Evolutionary conservation across 352 stramenopile species (phyloP), one percentile per base, ranked within the genome.

Genomic region (Phytopythium litorale): DNA sequence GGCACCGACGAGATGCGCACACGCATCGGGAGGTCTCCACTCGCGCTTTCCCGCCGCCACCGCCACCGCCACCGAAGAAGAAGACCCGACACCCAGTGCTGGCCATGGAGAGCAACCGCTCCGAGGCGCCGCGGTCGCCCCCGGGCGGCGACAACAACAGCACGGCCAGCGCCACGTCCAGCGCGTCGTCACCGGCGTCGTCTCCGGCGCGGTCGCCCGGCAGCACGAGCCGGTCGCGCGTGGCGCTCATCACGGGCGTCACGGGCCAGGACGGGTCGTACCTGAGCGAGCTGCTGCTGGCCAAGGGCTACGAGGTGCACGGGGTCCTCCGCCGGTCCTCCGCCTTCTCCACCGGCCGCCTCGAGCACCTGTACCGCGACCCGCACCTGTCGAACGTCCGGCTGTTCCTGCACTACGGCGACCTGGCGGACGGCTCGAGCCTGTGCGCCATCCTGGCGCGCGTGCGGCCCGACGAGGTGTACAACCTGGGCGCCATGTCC

Each of bases 221-320:
- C 21, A n/a, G 21, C 45, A 52, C 15, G 12, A 33, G 61, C 7
- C 37, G 42, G 12, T 65, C 72, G 51, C 74, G 69, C 0, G 82
- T 94, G 32, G 96, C 96, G 37, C 78, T 99, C 19, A 98, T 99
- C 72, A 99, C 97, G 12, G 97, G 97, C 56, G 98, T 99, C 73
- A 99, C 97, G 21, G 97, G 97, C 21, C 97, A 99, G 73, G 97
- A 99, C 82, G 97, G 97, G 23, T 99, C 96, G 28, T 99, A 99
- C 76, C 83, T 99, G 49, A 94, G 91, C 16, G 97, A 99, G 66
- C 84, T 99, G 62, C 79, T 99, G 57, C 78, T 99, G 9, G 72
- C 82, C n/a, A 99, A 99, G 73, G 97, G 96, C 60, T 99, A 99
- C 75, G 79, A 87, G 40, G 91, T 98, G 38, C 89, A 97, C 64